Base-by-base conservation (phyloP, 208 protist genomes). In the Trypanosomatidae sp. region DNA sequence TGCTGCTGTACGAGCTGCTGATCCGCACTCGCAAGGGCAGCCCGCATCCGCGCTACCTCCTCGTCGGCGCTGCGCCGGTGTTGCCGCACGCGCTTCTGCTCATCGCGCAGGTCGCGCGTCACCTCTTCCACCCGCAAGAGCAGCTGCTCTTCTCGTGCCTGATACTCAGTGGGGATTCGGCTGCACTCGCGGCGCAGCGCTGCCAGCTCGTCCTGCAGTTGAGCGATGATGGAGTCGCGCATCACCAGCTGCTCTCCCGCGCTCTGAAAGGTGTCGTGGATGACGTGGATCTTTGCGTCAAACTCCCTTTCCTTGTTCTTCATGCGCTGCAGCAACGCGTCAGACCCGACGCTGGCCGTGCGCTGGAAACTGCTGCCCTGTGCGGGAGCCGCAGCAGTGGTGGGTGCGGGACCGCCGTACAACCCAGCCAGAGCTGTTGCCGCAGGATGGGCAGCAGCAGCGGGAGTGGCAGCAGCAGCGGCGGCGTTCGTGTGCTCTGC, bases 221-320 rank as follows among this genome's bases (percentile, higher is more conserved):
- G 75, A 36, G 84, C 80, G 76, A 96, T 96, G 36, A 95, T 84
- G 60, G 76, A 64, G 72, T 96, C 88, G 1, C 90, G 87, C 58
- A 87, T 67, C 12, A 85, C 78, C 25, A 90, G 80, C 49, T 91
- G 84, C 69, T 82, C 83, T 13, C 88, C 86, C 12, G 90, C 92
- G 62, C 76, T 83, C 50, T 82, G 73, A 28, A 96, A 90, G 28
- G 87, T 95, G 60, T 91, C 62, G 60, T 95, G 86, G 62, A 96
- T 90, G 19, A 86, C 81, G n/a, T 82, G 69, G 30, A 96, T 88
- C 68, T 91, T 87, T 2, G 79, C 74, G 58, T 96, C 89, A 72
- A 96, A 94, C 62, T 86, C 82, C 67, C 73, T 82, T 58, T 94
- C 89, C 67, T 91, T 91, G 53, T 77, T 80, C 28, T 75, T 66